These are phyloP conservation scores for Rasamsonia emersonii DNA, from an alignment of 2,329 filamentous ascomycete genomes.

Conservation along the genomic window DNA sequence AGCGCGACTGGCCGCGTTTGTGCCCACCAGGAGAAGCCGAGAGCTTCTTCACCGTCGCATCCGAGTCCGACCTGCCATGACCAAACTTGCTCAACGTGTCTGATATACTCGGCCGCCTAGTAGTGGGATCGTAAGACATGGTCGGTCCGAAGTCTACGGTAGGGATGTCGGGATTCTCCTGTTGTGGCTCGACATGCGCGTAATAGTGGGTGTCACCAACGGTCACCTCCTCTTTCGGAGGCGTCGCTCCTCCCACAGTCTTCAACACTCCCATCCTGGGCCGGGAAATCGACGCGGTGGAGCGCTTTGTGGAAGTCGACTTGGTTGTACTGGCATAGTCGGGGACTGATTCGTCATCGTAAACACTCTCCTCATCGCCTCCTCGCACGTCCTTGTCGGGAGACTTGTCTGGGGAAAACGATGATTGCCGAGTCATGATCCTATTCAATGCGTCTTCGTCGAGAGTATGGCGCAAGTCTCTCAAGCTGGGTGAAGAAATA, in stretches of 20 bases:
- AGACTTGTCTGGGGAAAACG: constrained; percentile 19
- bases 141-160: constrained; percentile 81
- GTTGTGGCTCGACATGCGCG: constrained; percentile 22
- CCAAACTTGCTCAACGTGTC: constrained; percentile 39
- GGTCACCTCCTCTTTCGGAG: constrained; percentile 34
- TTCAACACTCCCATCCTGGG: constrained; percentile 73
- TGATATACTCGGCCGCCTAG: constrained; percentile 47
- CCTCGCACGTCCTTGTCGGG: constrained; percentile 2
- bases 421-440: constrained; percentile 27
- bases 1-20: constrained; percentile 28
- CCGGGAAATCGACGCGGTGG: constrained; percentile 37
- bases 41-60: constrained; percentile 19
- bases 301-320: constrained; percentile 40
- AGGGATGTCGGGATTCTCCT: constrained; percentile 52
- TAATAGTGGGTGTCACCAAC: constrained; percentile 40
- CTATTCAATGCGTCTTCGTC: constrained; percentile 44
- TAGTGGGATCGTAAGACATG: constrained; percentile 54
- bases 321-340: constrained; percentile 67
- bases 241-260: constrained; percentile 55
- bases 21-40: constrained; percentile 10
- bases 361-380: constrained; percentile 36
- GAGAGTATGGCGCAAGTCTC: constrained; percentile 34
- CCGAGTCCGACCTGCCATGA: constrained; percentile 24
- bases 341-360: constrained; percentile 58
- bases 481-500: constrained; percentile 25